phyloP scores from a whole-genome alignment of 495 filamentous ascomycete species.

The Ramalina intermedia region DNA sequence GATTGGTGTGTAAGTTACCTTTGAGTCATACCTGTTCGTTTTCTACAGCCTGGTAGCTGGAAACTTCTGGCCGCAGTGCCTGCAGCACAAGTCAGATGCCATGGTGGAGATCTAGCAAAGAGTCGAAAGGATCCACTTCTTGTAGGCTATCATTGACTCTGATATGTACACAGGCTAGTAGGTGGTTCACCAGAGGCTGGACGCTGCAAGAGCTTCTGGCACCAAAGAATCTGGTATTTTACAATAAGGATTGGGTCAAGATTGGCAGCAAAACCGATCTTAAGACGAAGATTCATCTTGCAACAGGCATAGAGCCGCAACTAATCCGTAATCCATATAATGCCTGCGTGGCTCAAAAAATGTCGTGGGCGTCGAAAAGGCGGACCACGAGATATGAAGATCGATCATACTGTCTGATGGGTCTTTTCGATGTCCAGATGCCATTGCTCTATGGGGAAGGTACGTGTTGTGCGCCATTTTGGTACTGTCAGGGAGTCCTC shows the following conservation, averaged over 20 bases:
- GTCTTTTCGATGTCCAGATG: conserved; percentile 22
- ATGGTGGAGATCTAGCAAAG: not conserved
- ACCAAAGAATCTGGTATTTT: not conserved
- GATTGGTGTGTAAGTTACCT: not conserved
- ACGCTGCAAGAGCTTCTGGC: not conserved
- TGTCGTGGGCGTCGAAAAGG: conserved; percentile 20
- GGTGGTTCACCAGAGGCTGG: not conserved
- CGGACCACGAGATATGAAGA: conserved; percentile 20
- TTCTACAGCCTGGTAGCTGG: not conserved
- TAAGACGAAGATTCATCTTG: not conserved
- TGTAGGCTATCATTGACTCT: not conserved
- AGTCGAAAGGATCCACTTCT: not conserved
- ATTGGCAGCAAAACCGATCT: not conserved
- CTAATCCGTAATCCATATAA: not conserved
- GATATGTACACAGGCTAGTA: not conserved
- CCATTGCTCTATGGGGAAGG: conserved; percentile 24
- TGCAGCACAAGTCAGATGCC: not conserved
- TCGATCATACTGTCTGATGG: conserved; percentile 20
- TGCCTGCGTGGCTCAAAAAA: conserved; percentile 11
- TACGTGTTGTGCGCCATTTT: too few relatives aligned
- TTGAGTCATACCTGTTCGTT: not conserved
- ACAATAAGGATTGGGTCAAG: not conserved
- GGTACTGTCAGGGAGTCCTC: too few relatives aligned
- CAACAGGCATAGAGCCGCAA: not conserved
- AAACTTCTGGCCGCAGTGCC: not conserved